phyloP scores from a whole-genome alignment of 129 eudicot genomes.

The Pulicaria dysenterica region DNA sequence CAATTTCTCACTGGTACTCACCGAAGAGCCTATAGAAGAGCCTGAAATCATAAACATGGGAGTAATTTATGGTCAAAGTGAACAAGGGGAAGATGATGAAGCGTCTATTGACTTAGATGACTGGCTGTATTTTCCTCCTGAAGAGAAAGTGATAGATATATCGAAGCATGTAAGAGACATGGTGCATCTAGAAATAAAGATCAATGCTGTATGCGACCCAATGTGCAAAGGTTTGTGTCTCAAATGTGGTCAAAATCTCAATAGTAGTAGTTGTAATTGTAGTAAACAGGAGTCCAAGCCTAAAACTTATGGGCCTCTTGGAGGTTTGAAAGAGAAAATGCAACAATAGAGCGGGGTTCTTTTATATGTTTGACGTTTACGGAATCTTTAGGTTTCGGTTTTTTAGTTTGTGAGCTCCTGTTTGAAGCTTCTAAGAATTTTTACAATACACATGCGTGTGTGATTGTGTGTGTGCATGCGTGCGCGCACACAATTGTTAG shows the following conservation, averaged over 20 bases:
- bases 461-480: too few relatives aligned
- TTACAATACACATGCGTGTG: too few relatives aligned
- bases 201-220: constrained; percentile 63
- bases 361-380: not conserved
- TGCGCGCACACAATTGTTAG: too few relatives aligned
- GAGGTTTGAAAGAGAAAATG: constrained; percentile 57
- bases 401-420: too few relatives aligned
- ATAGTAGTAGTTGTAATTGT: constrained; percentile 60
- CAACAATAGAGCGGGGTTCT: constrained; percentile 38
- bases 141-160: constrained; percentile 71
- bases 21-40: constrained; percentile 82
- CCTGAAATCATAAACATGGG: constrained; percentile 77
- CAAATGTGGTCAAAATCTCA: constrained; percentile 71
- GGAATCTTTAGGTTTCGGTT: not conserved
- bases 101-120: constrained; percentile 70
- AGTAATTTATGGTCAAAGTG: constrained; percentile 55
- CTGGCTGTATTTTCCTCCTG: constrained; percentile 72
- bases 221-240: constrained; percentile 82
- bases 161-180: constrained; percentile 87
- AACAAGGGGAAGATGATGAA: constrained; percentile 51
- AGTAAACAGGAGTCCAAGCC: constrained; percentile 35
- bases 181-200: constrained; percentile 77
- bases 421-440: too few relatives aligned
- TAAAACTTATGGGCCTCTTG: constrained; percentile 65
- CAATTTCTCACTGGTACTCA: constrained; percentile 69